Base-by-base conservation (phyloP, 2,329 filamentous ascomycete species). In the Thermothelomyces thermophilus region DNA sequence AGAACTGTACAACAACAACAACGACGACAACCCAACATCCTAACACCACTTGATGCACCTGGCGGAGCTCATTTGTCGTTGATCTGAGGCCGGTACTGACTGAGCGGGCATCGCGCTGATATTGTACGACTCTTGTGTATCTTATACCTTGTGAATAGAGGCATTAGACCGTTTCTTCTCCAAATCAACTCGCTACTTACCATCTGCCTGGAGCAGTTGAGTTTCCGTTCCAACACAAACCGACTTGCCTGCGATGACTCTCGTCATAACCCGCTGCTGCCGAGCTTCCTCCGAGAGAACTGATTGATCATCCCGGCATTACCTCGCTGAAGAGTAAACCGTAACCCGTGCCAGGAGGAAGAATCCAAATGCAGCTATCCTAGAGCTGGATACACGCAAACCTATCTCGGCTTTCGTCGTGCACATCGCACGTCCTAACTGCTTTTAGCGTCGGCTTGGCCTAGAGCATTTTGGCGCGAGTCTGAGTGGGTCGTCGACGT, bases 401-500 rank as follows among this genome's bases (percentile, higher is more conserved):
- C n/a, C n/a, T n/a, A n/a, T 13, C 0, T n/a, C 20, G 14, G 22
- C 33, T 31, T 30, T 10, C 9, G 30, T 10, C 13, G 16, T n/a
- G n/a, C n/a, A n/a, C n/a, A n/a, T n/a, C n/a, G n/a, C n/a, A n/a
- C n/a, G n/a, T n/a, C n/a, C n/a, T n/a, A n/a, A n/a, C n/a, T n/a
- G n/a, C n/a, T n/a, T 16, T 33, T 37, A 16, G 28, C 30, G 16
- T 4, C 20, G 9, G 33, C 43, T 51, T 34, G 49, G 47, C 42
- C 24, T n/a, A 34, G 22, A 34, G 22, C 16, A 19, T 46, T 20
- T n/a, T 49, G 30, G 14, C 13, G n/a, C 28, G 39, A n/a, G 8
- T n/a, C 5, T 14, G 28, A 37, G 52, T 47, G 54, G 54, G 55
- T 59, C 58, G 53, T 53, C 52, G 58, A 63, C 62, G 62, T 64